These are phyloP conservation scores for Cyberlindnera samutprakarnensis DNA, from an alignment of 805 yeast species.

Conservation along the genomic window DNA sequence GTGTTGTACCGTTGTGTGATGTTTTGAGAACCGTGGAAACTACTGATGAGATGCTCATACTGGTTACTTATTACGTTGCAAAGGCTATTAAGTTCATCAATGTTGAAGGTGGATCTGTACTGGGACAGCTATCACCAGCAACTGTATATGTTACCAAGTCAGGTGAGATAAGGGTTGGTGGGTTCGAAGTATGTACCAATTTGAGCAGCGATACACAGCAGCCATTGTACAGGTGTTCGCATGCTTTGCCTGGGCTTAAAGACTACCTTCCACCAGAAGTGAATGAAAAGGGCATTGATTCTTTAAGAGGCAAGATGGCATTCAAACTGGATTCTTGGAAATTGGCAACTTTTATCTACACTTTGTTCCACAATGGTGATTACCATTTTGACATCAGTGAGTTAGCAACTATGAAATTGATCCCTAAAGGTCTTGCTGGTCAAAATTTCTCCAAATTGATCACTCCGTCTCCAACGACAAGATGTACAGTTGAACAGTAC, in stretches of 20 bases:
- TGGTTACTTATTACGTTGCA: constrained; percentile 51
- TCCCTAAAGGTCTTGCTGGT: constrained; percentile 28
- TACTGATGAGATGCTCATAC: constrained; percentile 31
- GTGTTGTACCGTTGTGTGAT: constrained; percentile 43
- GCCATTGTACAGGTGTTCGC: constrained; percentile 28
- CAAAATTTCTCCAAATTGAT: constrained; percentile 34
- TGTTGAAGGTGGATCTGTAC: constrained; percentile 44
- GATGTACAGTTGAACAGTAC: constrained; percentile 28
- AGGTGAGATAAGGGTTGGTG: constrained; percentile 84
- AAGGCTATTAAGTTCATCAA: constrained; percentile 52
- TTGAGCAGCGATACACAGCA: constrained; percentile 28
- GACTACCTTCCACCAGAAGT: constrained; percentile 49
- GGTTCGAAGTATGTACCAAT: constrained; percentile 62
- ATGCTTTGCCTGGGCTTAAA: constrained; percentile 25
- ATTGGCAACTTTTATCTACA: constrained; percentile 48
- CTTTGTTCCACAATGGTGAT: constrained; percentile 30
- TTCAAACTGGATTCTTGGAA: constrained; percentile 56
- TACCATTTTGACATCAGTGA: constrained; percentile 6
- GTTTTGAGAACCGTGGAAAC: constrained; percentile 28
- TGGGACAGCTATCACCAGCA: constrained; percentile 51
- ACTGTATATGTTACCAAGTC: constrained; percentile 56
- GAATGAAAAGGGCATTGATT: constrained; percentile 34
- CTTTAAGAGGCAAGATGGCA: constrained; percentile 25
- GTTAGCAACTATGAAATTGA: constrained; percentile 10
- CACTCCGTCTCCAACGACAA: constrained; percentile 27